Evolutionary conservation across 768 basidiomycete genomes (phyloP).

Genomic region (Hypholoma sublateritium): DNA sequence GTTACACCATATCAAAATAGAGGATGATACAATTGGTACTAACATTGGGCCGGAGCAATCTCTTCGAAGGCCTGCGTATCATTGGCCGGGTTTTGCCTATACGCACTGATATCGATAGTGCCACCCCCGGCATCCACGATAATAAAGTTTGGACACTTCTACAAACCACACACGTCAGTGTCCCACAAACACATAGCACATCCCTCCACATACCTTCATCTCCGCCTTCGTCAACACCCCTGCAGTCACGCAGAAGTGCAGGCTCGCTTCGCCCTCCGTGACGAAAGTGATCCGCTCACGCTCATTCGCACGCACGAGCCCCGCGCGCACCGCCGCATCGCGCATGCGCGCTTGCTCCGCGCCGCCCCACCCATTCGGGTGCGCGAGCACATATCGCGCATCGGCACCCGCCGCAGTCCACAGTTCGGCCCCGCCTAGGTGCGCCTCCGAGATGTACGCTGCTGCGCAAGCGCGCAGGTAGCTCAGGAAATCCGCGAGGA

Average conservation of each 20-base stretch:
- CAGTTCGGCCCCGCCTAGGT: constrained; percentile 36
- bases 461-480: constrained; percentile 43
- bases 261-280: constrained; percentile 55
- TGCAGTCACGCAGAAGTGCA: constrained; percentile 42
- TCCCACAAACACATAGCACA: too few relatives aligned
- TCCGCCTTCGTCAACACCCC: constrained; percentile 24
- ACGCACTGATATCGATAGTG: constrained; percentile 60
- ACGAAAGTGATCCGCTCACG: constrained; percentile 40
- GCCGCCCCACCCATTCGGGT: constrained; percentile 43
- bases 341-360: constrained; percentile 40
- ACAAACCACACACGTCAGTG: neutral
- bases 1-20: neutral
- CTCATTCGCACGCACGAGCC: constrained; percentile 35
- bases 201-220: constrained; percentile 4
- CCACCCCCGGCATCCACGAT: constrained; percentile 66
- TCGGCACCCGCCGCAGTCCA: constrained; percentile 36
- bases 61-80: constrained; percentile 40
- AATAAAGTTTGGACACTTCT: constrained; percentile 20
- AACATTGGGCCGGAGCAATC: constrained; percentile 45
- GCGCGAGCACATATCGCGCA: constrained; percentile 43
- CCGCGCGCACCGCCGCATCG: constrained; percentile 38
- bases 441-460: constrained; percentile 42
- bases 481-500: constrained; percentile 48
- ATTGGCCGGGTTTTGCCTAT: constrained; percentile 32
- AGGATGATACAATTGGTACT: neutral